Evolutionary conservation across 164 flowering plant species (phyloP), one percentile per base, ranked within the genome.

Genomic region (Berberis vulgaris): DNA sequence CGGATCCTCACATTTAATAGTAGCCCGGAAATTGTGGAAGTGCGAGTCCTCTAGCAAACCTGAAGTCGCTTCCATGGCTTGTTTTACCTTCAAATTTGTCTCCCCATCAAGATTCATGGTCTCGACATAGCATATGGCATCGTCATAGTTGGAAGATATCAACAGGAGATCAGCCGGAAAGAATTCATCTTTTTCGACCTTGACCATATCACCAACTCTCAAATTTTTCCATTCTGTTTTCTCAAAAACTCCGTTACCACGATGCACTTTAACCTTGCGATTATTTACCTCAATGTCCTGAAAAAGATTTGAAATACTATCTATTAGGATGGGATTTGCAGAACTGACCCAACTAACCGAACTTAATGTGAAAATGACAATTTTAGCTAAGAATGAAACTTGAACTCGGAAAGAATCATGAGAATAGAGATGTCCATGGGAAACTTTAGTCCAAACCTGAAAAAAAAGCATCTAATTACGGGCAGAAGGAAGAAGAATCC

Each of bases 21-120:
- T 4, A 6, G 91, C 95, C 66, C 73, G 86, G 60, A 91, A 91
- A 54, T 87, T 78, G n/a, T 9, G 60, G 70, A 86, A 84, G 71
- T 69, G 62, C 7, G 76, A 67, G 39, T 87, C 91, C 42, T 86
- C 91, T 44, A 70, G 69, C 61, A 87, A 69, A 52, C 62, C 65
- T 49, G 89, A 77, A 67, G 97, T 87, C 12, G 68, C 84, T 42
- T 84, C 96, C 74, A 88, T 67, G 42, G 83, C 96, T 79, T 94
- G 98, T 66, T 94, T 94, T 42, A 87, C 67, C 62, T 94, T 94
- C 77, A 94, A 76, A 73, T 91, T 94, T 41, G 98, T 94, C 75
- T 94, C 98, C 40, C 98, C 98, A 69, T 94, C 98, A 63, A 94
- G 90, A 65, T 91, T 94, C 94, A 87, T 91, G 61, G 98, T 94